phyloP scores from a whole-genome alignment of 2,329 filamentous ascomycete genomes.

The Ophiostoma sp. region DNA sequence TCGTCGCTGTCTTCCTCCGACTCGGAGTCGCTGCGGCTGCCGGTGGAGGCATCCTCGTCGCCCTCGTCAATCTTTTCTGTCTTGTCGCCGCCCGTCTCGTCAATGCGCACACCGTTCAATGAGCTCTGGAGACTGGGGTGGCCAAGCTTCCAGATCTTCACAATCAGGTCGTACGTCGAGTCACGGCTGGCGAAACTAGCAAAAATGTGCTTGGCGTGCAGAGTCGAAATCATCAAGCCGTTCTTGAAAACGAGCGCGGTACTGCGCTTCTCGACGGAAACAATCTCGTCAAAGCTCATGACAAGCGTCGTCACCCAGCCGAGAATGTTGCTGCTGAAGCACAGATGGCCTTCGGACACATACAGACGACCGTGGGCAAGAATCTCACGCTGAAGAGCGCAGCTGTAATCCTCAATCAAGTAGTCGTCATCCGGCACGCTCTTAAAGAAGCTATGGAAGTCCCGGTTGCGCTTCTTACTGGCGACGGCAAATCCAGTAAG shows the following conservation, averaged over 20 bases:
- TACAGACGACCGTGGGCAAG: constrained; percentile 91
- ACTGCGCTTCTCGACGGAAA: constrained; percentile 94
- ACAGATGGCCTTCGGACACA: constrained; percentile 94
- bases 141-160: constrained; percentile 97
- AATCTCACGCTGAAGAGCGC: constrained; percentile 92
- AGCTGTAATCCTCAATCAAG: constrained; percentile 97
- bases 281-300: constrained; percentile 97
- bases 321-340: constrained; percentile 98
- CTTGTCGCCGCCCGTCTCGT: constrained; percentile 82
- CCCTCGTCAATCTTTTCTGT: constrained; percentile 74
- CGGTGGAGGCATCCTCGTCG: constrained; percentile 49
- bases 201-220: constrained; percentile 94
- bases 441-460: constrained; percentile 91
- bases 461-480: constrained; percentile 91
- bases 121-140: constrained; percentile 91
- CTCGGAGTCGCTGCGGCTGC: constrained; percentile 55
- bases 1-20: constrained; percentile 66
- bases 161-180: constrained; percentile 93
- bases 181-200: constrained; percentile 93
- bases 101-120: constrained; percentile 81
- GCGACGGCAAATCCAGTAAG: constrained; percentile 94
- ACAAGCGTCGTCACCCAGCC: constrained; percentile 97
- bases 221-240: constrained; percentile 91
- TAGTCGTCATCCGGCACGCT: constrained; percentile 98
- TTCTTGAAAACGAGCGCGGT: constrained; percentile 96